Conservation (phyloP, 2,329 filamentous ascomycete species). For the Aspergillus puulaauensis region DNA sequence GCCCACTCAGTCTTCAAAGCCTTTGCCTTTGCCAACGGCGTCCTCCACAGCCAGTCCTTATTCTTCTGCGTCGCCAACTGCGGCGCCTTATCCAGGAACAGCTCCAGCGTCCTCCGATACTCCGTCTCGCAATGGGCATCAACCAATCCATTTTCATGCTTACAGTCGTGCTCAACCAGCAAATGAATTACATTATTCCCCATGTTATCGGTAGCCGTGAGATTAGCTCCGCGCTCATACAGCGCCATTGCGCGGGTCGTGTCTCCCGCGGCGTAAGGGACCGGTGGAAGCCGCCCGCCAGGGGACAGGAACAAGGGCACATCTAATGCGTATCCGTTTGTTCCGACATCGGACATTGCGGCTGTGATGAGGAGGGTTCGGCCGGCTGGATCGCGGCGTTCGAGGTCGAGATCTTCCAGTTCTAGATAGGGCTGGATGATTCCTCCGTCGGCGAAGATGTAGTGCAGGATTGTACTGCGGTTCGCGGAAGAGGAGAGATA, state of each 20-base stretch:
- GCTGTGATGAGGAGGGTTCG: constrained; percentile 17
- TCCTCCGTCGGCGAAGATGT: constrained; percentile 12
- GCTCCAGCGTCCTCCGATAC: too few relatives aligned
- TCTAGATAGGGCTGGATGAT: constrained; percentile 18
- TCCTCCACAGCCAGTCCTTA: too few relatives aligned
- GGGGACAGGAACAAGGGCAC: neutral
- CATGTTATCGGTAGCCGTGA: neutral
- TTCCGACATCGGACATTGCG: constrained; percentile 7
- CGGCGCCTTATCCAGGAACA: too few relatives aligned
- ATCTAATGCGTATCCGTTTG: constrained; percentile 1
- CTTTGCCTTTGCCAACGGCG: too few relatives aligned
- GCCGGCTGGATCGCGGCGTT: constrained; percentile 15
- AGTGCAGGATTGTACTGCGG: constrained; percentile 13
- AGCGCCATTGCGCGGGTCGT: neutral
- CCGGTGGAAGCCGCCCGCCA: neutral
- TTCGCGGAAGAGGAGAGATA: constrained; percentile 7
- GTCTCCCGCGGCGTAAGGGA: neutral
- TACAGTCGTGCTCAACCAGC: neutral
- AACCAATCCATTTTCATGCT: too few relatives aligned
- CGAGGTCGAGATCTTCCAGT: constrained; percentile 13
- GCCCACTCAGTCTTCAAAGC: too few relatives aligned
- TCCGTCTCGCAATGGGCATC: too few relatives aligned
- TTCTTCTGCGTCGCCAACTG: too few relatives aligned
- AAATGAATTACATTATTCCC: neutral
- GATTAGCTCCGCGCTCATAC: neutral